These are phyloP conservation scores for Pichia sp. DNA, from an alignment of 1,139 yeast species.

Conservation along the genomic window DNA sequence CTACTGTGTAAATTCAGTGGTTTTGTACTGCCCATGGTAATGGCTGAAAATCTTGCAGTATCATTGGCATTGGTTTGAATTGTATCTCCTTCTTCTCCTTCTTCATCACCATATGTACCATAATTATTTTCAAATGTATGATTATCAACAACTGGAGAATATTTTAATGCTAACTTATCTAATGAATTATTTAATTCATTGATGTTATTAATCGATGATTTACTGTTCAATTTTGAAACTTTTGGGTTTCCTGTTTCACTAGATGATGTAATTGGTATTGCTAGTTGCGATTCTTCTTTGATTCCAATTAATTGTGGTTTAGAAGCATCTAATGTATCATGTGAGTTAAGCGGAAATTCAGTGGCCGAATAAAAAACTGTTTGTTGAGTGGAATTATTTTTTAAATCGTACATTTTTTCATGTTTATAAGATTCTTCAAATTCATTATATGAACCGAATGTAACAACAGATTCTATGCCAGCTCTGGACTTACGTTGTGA, in stretches of 20 bases:
- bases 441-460: constrained; percentile 8
- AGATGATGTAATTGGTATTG: neutral
- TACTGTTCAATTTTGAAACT: neutral
- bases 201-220: neutral
- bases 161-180: constrained; percentile 7
- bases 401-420: constrained; percentile 10
- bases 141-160: constrained; percentile 1
- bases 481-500: neutral
- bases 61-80: neutral
- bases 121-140: constrained; percentile 8
- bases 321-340: neutral
- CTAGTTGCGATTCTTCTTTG: neutral
- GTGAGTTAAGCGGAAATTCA: constrained; percentile 9
- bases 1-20: constrained; percentile 2
- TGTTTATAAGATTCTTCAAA: constrained; percentile 4
- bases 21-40: constrained; percentile 4
- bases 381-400: constrained; percentile 14
- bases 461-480: constrained; percentile 9
- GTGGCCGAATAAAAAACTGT: constrained; percentile 16
- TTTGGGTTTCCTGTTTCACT: neutral
- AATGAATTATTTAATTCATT: constrained; percentile 3
- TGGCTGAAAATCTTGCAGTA: constrained; percentile 2
- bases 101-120: constrained; percentile 6
- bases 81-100: neutral
- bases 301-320: neutral